Percentiles rank a stretch among this genome's conserved stretches.
These are phyloP conservation scores for Lactarius evosmus DNA, from an alignment of 768 basidiomycete species.

Conservation along the genomic window DNA sequence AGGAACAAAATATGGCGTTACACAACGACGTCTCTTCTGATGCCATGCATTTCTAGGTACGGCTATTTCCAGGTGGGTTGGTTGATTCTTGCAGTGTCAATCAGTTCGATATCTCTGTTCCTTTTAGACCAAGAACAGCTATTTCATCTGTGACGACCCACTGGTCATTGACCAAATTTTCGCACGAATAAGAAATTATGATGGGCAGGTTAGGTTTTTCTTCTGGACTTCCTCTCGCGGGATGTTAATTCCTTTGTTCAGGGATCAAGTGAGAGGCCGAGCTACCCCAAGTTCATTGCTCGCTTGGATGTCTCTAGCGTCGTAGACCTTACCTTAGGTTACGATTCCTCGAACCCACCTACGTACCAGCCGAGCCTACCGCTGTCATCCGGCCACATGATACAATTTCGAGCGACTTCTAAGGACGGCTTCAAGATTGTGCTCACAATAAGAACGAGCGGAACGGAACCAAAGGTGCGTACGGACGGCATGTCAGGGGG, in stretches of 20 bases:
- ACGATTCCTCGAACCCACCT: constrained; percentile 73
- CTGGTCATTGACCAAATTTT: constrained; percentile 69
- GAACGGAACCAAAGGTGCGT: constrained; percentile 83
- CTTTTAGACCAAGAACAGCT: constrained; percentile 72
- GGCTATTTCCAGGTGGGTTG: constrained; percentile 67
- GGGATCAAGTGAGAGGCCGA: constrained; percentile 32
- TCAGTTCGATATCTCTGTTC: background rate
- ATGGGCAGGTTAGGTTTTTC: constrained; percentile 36
- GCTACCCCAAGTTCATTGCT: constrained; percentile 62
- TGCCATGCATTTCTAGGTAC: constrained; percentile 45
- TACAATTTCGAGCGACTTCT: constrained; percentile 62
- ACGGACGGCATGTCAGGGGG: background rate
- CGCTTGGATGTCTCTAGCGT: constrained; percentile 58
- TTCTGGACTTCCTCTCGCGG: background rate
- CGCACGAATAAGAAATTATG: constrained; percentile 55
- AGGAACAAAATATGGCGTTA: constrained; percentile 21
- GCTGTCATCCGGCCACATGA: constrained; percentile 80
- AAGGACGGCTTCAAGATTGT: constrained; percentile 48
- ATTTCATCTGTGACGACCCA: constrained; percentile 72
- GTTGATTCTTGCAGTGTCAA: background rate
- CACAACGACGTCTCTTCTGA: constrained; percentile 9
- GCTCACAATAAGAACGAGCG: constrained; percentile 77
- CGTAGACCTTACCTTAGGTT: constrained; percentile 73
- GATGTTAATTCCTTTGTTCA: constrained; percentile 13
- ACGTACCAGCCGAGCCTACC: constrained; percentile 58